phyloP scores from a whole-genome alignment of 2,329 filamentous ascomycete species.

The Penicillium hordei region DNA sequence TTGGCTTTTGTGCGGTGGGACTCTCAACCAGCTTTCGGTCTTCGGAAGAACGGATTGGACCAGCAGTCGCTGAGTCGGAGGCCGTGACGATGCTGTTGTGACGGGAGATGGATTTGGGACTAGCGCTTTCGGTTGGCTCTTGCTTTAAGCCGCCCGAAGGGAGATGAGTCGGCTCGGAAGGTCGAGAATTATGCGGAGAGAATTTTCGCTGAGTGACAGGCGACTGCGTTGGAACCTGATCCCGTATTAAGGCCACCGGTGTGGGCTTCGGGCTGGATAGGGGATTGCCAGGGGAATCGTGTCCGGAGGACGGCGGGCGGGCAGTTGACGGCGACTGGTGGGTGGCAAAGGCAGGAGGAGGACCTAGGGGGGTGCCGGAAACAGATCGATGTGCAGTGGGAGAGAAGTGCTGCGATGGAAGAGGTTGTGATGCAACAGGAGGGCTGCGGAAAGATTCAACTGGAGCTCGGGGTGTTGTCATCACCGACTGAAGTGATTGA shows the following conservation, averaged over 20 bases:
- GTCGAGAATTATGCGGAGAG: constrained; percentile 46
- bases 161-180: constrained; percentile 30
- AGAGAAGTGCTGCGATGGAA: constrained; percentile 37
- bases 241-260: constrained; percentile 31
- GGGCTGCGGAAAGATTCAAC: constrained; percentile 38
- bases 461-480: constrained; percentile 36
- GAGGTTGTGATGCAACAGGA: constrained; percentile 32
- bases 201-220: constrained; percentile 30
- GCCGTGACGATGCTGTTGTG: constrained; percentile 29
- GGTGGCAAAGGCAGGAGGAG: constrained; percentile 38
- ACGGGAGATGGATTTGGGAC: constrained; percentile 64
- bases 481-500: constrained; percentile 42
- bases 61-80: constrained; percentile 27
- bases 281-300: constrained; percentile 34
- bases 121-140: constrained; percentile 71
- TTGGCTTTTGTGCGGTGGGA: constrained; percentile 19
- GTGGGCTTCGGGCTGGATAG: constrained; percentile 35
- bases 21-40: constrained; percentile 33
- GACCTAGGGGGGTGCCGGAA: constrained; percentile 51
- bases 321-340: constrained; percentile 39
- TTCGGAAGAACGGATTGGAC: constrained; percentile 27
- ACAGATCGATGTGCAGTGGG: constrained; percentile 44
- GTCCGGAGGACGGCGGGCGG: constrained; percentile 41
- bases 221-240: constrained; percentile 29
- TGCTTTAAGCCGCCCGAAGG: constrained; percentile 60